phyloP scores from a whole-genome alignment of 148 eudicot genomes.

The Simmondsia chinensis region DNA sequence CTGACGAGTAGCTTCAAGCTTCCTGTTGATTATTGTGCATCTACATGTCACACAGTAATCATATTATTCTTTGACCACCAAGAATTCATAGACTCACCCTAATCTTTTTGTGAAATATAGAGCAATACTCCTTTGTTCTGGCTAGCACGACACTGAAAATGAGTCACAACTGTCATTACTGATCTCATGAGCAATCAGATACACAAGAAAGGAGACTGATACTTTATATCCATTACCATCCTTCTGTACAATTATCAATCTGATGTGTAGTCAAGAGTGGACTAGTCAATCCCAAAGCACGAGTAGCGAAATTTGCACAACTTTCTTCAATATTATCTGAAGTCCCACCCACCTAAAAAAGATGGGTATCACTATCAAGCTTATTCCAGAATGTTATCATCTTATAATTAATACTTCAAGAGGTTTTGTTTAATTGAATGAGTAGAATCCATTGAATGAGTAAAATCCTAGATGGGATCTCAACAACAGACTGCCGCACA shows the following conservation, averaged over 20 bases:
- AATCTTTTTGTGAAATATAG: conserved; percentile 78
- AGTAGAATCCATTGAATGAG: no score
- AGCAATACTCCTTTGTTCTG: conserved; percentile 76
- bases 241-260: conserved; percentile 97
- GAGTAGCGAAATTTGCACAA: conserved; percentile 90
- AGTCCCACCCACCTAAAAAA: conserved; percentile 85
- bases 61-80: not conserved
- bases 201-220: not conserved
- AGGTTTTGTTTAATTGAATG: no score
- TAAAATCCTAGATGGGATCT: no score
- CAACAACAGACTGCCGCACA: no score
- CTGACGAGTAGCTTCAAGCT: not conserved
- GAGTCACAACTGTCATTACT: conserved; percentile 7
- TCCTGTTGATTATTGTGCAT: not conserved
- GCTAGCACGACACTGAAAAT: conserved; percentile 81
- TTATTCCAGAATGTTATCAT: no score
- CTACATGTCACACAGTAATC: not conserved
- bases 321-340: conserved; percentile 93
- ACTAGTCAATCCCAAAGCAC: conserved; percentile 62
- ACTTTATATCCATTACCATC: conserved; percentile 67
- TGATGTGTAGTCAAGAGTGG: conserved; percentile 91
- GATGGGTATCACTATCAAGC: no score
- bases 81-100: conserved; percentile 44
- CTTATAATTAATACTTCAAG: not conserved
- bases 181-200: not conserved